Conservation (phyloP, 2,329 filamentous ascomycete species). For the Colletotrichum sp. region DNA sequence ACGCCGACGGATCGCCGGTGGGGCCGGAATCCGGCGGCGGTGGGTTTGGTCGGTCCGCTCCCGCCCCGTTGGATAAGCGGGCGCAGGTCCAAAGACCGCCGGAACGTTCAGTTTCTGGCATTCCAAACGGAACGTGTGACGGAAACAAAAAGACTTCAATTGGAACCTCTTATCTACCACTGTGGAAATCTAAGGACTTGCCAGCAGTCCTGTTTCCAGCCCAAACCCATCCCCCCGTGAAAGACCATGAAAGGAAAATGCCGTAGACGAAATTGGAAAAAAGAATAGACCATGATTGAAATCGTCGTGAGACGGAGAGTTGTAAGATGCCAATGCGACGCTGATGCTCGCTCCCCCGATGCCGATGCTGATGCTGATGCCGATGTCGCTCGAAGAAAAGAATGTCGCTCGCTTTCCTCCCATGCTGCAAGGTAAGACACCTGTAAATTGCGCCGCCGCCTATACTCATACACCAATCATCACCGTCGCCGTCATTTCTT, state of each 20-base stretch:
- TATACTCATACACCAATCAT: constrained; percentile 51
- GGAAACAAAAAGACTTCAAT: not conserved
- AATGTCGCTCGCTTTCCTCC: not conserved
- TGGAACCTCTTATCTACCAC: not conserved
- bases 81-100: not conserved
- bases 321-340: not conserved
- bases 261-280: not conserved
- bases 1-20: not conserved
- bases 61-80: not conserved
- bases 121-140: not conserved
- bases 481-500: constrained; percentile 49
- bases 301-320: not conserved
- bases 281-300: not conserved
- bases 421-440: not conserved
- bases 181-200: not conserved
- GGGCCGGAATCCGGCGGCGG: not conserved
- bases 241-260: not conserved
- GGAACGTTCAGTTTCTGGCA: not conserved
- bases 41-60: not conserved
- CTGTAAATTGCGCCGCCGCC: not conserved
- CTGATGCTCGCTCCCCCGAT: not conserved
- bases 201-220: not conserved
- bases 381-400: not conserved
- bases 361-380: not conserved
- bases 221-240: not conserved